Percentiles rank a stretch among this genome's conserved stretches.
These are phyloP conservation scores for Catunica adiposa DNA, from an alignment of 2,329 filamentous ascomycete species.

Conservation along the genomic window DNA sequence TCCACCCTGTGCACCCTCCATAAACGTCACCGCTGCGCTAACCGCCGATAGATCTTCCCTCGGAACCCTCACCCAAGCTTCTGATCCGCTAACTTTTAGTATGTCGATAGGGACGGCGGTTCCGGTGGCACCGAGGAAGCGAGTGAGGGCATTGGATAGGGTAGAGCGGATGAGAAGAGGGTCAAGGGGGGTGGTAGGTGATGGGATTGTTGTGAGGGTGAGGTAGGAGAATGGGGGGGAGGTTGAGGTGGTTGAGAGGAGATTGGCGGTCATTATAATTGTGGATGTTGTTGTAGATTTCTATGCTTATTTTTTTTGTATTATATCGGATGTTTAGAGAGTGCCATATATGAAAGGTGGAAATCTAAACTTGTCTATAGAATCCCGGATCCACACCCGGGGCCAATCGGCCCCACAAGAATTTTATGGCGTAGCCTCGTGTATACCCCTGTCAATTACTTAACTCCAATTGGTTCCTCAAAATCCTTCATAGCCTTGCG, in stretches of 20 bases:
- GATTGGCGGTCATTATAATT: constrained; percentile 16
- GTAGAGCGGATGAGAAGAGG: constrained; percentile 45
- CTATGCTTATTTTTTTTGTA: no score
- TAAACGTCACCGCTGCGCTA: constrained; percentile 49
- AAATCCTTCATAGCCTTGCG: background rate
- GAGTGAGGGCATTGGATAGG: constrained; percentile 43
- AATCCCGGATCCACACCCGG: background rate
- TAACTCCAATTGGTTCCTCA: background rate
- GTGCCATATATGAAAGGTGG: no score
- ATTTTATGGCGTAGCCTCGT: background rate
- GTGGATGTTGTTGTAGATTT: no score
- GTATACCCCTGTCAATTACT: background rate
- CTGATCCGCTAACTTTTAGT: constrained; percentile 37
- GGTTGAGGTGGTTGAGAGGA: constrained; percentile 17
- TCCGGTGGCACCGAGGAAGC: constrained; percentile 56
- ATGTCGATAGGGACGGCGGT: constrained; percentile 53
- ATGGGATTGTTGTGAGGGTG: constrained; percentile 22
- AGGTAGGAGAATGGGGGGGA: constrained; percentile 37
- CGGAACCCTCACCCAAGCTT: constrained; percentile 50
- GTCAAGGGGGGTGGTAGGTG: constrained; percentile 30
- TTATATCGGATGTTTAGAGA: no score
- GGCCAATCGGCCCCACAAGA: background rate
- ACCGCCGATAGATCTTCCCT: constrained; percentile 42
- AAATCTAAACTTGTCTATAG: constrained; percentile 17
- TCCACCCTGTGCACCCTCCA: constrained; percentile 28